These are phyloP conservation scores for Tulasnella sp. DNA, from an alignment of 768 basidiomycete genomes.

Conservation along the genomic window DNA sequence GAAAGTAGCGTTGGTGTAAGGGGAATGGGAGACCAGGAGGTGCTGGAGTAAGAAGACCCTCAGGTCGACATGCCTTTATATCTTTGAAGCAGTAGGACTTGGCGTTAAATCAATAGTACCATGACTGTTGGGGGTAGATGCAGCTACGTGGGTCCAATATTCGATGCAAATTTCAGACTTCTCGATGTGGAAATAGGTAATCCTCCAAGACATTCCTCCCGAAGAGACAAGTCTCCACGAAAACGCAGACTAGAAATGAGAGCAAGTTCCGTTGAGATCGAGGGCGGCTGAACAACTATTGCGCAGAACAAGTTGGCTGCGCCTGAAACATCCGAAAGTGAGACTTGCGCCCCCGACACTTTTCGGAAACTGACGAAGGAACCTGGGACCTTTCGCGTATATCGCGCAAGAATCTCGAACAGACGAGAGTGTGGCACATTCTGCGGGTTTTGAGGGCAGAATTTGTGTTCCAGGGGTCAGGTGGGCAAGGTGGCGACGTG, in stretches of 20 bases:
- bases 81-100: not conserved
- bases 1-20: not conserved
- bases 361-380: too few relatives aligned
- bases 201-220: not conserved
- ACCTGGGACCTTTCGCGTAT: too few relatives aligned
- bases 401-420: too few relatives aligned
- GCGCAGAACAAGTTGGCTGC: not conserved
- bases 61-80: not conserved
- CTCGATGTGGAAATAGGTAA: not conserved
- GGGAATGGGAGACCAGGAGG: not conserved
- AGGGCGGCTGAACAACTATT: not conserved
- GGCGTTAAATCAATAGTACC: not conserved
- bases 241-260: not conserved
- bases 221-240: not conserved
- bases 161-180: not conserved
- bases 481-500: not conserved
- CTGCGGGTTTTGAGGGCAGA: not conserved
- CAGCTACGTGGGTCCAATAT: not conserved
- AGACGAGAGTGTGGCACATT: too few relatives aligned
- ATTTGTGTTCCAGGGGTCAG: not conserved
- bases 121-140: not conserved
- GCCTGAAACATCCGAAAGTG: too few relatives aligned
- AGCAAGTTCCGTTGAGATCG: not conserved
- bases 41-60: not conserved
- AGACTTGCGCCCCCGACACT: too few relatives aligned